phyloP scores from a whole-genome alignment of 164 flowering plant genomes.

The Echeveria elegans region DNA sequence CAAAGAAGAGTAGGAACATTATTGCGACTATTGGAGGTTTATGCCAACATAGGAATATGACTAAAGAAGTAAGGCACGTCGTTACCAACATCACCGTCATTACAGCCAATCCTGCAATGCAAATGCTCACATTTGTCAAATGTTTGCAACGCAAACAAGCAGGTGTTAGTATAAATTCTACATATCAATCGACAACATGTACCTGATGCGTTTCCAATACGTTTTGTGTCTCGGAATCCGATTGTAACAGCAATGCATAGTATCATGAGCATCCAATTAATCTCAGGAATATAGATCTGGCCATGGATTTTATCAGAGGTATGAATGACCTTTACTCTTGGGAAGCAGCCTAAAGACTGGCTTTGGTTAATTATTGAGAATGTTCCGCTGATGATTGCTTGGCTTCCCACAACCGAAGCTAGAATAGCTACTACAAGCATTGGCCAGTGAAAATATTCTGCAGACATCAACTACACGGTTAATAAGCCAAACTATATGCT shows the following conservation, averaged over 20 bases:
- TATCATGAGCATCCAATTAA: constrained; percentile 91
- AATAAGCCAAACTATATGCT: background rate
- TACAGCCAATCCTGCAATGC: constrained; percentile 61
- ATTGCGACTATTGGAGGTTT: constrained; percentile 75
- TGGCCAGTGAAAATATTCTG: constrained; percentile 79
- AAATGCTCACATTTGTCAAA: too few species aligned
- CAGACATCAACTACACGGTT: background rate
- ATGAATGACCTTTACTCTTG: constrained; percentile 87
- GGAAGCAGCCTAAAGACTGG: constrained; percentile 91
- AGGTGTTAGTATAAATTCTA: background rate
- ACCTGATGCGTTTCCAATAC: constrained; percentile 95
- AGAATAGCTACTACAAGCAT: constrained; percentile 73
- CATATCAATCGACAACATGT: background rate
- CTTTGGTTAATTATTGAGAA: constrained; percentile 96
- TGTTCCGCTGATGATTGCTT: constrained; percentile 96
- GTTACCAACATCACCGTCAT: constrained; percentile 95
- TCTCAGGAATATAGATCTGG: constrained; percentile 92
- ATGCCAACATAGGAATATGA: constrained; percentile 81
- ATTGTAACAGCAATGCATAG: constrained; percentile 89
- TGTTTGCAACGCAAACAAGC: too few species aligned
- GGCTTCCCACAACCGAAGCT: constrained; percentile 95
- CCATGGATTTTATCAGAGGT: constrained; percentile 88
- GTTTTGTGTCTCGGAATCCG: constrained; percentile 87
- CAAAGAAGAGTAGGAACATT: constrained; percentile 67
- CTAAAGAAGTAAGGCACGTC: constrained; percentile 79